phyloP scores from a whole-genome alignment of 495 filamentous ascomycete species.

The Tuber indicum region DNA sequence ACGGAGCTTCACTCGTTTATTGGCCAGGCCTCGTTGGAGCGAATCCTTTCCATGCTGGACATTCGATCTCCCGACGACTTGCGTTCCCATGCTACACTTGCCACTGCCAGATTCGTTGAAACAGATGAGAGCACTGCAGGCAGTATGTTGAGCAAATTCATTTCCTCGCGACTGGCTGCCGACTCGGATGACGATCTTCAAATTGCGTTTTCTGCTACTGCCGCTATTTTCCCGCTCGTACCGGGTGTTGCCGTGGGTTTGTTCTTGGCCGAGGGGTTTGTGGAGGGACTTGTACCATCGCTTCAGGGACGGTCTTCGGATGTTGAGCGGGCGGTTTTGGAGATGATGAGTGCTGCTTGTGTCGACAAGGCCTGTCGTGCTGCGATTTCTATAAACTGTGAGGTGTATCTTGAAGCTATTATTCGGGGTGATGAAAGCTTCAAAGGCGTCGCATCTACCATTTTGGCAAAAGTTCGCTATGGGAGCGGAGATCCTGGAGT shows the following conservation, averaged over 20 bases:
- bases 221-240: conserved; percentile 77
- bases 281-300: conserved; percentile 44
- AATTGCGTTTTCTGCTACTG: conserved; percentile 79
- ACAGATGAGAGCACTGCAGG: conserved; percentile 53
- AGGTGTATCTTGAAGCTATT: conserved; percentile 73
- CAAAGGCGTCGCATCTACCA: conserved; percentile 68
- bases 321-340: conserved; percentile 72
- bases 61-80: conserved; percentile 52
- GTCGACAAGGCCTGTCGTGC: conserved; percentile 71
- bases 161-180: conserved; percentile 50
- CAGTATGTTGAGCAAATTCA: conserved; percentile 52
- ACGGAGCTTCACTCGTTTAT: conserved; percentile 52
- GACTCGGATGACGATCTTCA: conserved; percentile 56
- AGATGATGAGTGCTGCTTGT: conserved; percentile 85
- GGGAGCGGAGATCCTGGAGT: conserved; percentile 40
- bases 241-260: conserved; percentile 62
- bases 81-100: conserved; percentile 61
- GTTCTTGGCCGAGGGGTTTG: conserved; percentile 79
- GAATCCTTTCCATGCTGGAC: conserved; percentile 57
- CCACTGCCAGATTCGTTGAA: conserved; percentile 61
- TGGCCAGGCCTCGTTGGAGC: conserved; percentile 57
- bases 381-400: conserved; percentile 70
- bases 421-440: conserved; percentile 54
- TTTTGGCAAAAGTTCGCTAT: conserved; percentile 66
- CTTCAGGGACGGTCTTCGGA: conserved; percentile 42